Base-by-base conservation (phyloP, 768 basidiomycete genomes). In the Rhizopogon salebrosus region DNA sequence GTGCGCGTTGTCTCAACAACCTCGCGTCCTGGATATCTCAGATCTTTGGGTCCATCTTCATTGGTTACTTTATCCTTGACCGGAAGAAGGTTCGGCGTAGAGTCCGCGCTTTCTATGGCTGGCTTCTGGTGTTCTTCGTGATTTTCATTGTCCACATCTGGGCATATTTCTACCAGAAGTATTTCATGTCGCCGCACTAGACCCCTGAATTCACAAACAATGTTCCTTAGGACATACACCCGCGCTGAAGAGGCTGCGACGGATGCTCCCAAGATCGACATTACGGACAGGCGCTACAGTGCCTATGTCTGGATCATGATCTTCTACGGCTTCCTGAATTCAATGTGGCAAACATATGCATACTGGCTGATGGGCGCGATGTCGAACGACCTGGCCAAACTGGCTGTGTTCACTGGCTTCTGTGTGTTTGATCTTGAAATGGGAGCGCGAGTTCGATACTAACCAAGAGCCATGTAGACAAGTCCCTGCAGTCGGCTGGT, bases 321-420 rank as follows among this genome's bases (percentile, higher is more conserved):
- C 53, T 76, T 81, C 65, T 85, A 80, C 60, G 85, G 87, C 29
- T 59, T 89, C 6, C 75, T 88, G 49, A 88, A 91, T 58, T 74
- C 87, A 1, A 83, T 87, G 79, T 89, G 87, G 85, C 89, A 90
- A 64, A 87, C 84, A 2, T 80, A 80, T 0, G 80, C 82, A 7
- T 87, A 88, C 64, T 87, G 85, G 85, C 72, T 86, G 61, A 85
- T 87, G 78, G 87, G 88, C 45, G 83, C 85, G 6, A 85, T 91
- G 82, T 85, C 85, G 20, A 88, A 89, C 58, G 82, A 89, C 62
- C 83, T 84, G 6, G 79, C 76, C 3, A 87, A 86, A 64, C 76
- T 91, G 20, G 87, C 78, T 85, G 88, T 50, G 82, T 83, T 89
- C 60, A 71, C 83, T 18, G 88, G 89, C 38, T 85, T 90, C 61